These are phyloP conservation scores for Coemansia pectinata DNA, from an alignment of 192 early-diverging fungal genomes.

Conservation along the genomic window DNA sequence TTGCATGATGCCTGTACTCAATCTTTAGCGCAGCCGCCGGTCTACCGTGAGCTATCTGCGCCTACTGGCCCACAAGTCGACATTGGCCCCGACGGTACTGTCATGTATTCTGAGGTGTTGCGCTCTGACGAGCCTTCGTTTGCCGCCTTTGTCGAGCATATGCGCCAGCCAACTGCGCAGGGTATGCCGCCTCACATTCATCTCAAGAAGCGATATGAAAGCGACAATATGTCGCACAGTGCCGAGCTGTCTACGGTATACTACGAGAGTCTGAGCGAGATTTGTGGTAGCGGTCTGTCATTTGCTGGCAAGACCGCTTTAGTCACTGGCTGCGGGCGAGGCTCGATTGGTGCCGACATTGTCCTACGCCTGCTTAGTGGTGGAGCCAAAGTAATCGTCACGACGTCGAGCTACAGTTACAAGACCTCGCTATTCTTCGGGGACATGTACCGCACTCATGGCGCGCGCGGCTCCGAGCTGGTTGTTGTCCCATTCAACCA, in stretches of 20 bases:
- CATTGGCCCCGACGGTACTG: constrained; percentile 70
- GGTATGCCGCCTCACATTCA: constrained; percentile 38
- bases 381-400: constrained; percentile 86
- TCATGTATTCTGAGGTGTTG: constrained; percentile 78
- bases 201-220: neutral
- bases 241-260: constrained; percentile 70
- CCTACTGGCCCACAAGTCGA: constrained; percentile 78
- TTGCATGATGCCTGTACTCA: constrained; percentile 78
- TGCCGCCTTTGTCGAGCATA: constrained; percentile 81
- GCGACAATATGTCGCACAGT: constrained; percentile 63
- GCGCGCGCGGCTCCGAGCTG: constrained; percentile 82
- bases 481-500: constrained; percentile 95
- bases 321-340: constrained; percentile 87
- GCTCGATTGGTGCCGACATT: constrained; percentile 87
- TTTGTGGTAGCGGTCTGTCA: constrained; percentile 75
- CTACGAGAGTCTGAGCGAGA: constrained; percentile 68
- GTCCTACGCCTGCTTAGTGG: constrained; percentile 84
- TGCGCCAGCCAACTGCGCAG: constrained; percentile 59
- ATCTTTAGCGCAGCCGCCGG: constrained; percentile 66
- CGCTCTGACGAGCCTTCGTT: constrained; percentile 74
- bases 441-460: constrained; percentile 82
- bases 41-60: constrained; percentile 82
- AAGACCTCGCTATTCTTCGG: constrained; percentile 82
- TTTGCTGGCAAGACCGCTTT: constrained; percentile 81
- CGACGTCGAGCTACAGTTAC: constrained; percentile 84